Conservation (phyloP, 805 yeast species). For the Candida xyloterini region DNA sequence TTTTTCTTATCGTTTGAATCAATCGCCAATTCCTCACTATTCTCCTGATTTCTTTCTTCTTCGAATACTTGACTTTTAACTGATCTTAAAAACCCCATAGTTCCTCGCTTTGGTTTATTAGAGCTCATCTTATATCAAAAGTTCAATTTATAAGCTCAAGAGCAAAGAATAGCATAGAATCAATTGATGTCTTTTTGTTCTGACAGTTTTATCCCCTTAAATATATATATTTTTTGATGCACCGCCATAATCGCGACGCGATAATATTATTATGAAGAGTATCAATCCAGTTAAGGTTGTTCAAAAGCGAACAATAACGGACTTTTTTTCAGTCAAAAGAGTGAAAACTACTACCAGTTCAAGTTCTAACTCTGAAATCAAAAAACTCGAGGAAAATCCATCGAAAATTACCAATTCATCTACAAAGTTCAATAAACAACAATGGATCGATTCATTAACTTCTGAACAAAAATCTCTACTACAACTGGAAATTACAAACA, state of each 20-base stretch:
- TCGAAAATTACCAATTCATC: neutral
- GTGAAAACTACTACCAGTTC: neutral
- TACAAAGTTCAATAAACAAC: constrained; percentile 43
- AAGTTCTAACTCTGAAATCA: neutral
- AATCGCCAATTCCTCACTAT: constrained; percentile 1
- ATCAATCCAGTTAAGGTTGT: constrained; percentile 5
- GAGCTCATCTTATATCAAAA: neutral
- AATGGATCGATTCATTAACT: constrained; percentile 49
- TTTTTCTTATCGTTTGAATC: neutral
- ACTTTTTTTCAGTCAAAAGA: constrained; percentile 13
- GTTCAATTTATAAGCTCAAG: neutral
- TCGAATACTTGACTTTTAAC: constrained; percentile 25
- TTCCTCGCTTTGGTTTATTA: constrained; percentile 7
- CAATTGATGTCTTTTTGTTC: neutral
- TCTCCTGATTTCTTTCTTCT: constrained; percentile 10
- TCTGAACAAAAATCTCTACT: constrained; percentile 51
- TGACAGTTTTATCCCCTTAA: neutral
- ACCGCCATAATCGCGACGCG: constrained; percentile 12
- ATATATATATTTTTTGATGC: neutral
- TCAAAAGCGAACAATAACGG: constrained; percentile 18
- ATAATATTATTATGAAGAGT: constrained; percentile 4
- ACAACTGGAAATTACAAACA: constrained; percentile 60
- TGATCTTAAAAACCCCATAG: constrained; percentile 12
- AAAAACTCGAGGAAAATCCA: neutral
- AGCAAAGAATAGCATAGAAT: neutral